Evolutionary conservation across 305 asterid species (phyloP), one percentile per base, ranked within the genome.

Genomic region (Fraxinus dipetala): DNA sequence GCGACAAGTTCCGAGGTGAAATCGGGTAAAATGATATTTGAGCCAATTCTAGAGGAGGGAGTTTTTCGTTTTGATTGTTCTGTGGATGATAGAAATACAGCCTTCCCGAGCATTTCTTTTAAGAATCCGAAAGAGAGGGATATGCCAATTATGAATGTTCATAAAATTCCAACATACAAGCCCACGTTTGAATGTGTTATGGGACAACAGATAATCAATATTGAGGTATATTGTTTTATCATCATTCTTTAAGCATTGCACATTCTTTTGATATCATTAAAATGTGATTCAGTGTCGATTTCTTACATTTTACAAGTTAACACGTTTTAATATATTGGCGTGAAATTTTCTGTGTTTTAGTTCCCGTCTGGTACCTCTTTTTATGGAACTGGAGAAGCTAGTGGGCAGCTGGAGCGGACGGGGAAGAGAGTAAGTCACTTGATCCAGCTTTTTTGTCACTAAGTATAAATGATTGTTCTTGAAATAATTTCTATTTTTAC

Each of bases 311-410:
- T 30, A 28, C 18, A 69, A 69, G 75, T 30, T 30, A 2, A 0
- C 63, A 67, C 7, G 51, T 51, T 77, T 78, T 67, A 9, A 16
- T 32, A 83, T 30, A 56, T 86, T 20, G n/a, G 40, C 14, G 56
- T 82, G 72, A 63, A 54, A 76, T 73, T 82, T 78, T 40, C 72
- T 78, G 54, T 84, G 36, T 56, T 88, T 80, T 87, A 96, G 99
- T 90, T 94, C 87, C 99, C 97, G 26, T 80, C 85, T 5, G 93
- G 91, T 85, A 94, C 98, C 85, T 92, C 98, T 28, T 91, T 96
- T 89, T 96, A 94, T 77, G 98, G 99, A 82, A 94, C 99, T 30
- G 99, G 99, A 87, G 99, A 96, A 88, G 98, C 89, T 81, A 91
- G 97, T 79, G 99, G 99, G 79, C 95, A 92, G 89, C 98, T 96